Conservation (phyloP, 2,329 filamentous ascomycete species). For the Monilinia fructigena region DNA sequence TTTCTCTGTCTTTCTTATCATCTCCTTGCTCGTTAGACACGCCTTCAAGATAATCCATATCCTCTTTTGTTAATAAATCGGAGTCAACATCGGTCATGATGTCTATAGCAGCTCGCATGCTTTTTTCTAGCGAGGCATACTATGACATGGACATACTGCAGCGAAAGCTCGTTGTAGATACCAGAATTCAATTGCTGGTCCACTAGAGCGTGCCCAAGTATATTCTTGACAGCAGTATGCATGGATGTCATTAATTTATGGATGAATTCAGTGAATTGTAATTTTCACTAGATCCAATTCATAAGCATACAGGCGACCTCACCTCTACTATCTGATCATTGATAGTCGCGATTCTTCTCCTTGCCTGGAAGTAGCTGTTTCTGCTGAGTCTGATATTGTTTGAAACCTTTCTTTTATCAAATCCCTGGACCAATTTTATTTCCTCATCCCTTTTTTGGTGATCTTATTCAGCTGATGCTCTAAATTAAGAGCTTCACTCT, state of each 20-base stretch:
- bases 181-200: neutral
- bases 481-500: neutral
- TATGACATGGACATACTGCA: constrained; percentile 2
- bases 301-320: neutral
- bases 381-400: neutral
- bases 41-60: neutral
- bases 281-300: neutral
- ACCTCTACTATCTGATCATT: neutral
- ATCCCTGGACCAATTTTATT: neutral
- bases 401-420: neutral
- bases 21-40: neutral
- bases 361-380: neutral
- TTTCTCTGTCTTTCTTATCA: neutral
- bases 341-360: neutral
- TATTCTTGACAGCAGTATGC: neutral
- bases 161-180: neutral
- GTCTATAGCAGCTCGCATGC: neutral
- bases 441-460: neutral
- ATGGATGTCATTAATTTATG: neutral
- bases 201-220: neutral
- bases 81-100: neutral
- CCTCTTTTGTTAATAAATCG: neutral
- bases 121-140: neutral
- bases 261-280: neutral
- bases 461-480: neutral